Evolutionary conservation across 139 green algal species (phyloP).

Genomic region (Asterochloris erici): DNA sequence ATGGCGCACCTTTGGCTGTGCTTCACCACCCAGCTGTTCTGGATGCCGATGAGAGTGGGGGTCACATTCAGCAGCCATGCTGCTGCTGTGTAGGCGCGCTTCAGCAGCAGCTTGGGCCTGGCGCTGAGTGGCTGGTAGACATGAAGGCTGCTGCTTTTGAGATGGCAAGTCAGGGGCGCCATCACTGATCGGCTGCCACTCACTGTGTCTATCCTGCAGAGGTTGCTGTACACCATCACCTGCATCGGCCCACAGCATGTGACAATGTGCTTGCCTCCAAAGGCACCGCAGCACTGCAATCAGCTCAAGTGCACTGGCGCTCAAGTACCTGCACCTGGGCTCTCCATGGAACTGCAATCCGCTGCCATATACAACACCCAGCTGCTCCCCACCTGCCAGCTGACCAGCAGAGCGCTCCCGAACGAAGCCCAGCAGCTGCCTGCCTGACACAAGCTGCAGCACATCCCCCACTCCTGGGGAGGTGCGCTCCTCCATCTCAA

Average conservation of each 20-base stretch:
- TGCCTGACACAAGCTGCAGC: conserved; percentile 35
- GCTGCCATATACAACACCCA: background rate
- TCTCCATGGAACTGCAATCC: background rate
- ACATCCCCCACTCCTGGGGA: conserved; percentile 22
- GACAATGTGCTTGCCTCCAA: background rate
- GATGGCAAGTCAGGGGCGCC: background rate
- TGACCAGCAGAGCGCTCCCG: conserved; percentile 18
- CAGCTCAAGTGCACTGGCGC: background rate
- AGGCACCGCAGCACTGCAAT: background rate
- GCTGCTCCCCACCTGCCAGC: conserved; percentile 3
- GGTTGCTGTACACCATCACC: background rate
- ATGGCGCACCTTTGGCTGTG: too few relatives aligned
- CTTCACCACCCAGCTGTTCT: too few relatives aligned
- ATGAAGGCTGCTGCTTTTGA: background rate
- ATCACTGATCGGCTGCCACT: background rate
- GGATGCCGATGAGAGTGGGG: background rate
- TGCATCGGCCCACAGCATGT: background rate
- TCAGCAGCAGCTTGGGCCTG: background rate
- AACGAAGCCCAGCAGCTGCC: conserved; percentile 33
- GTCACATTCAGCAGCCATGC: background rate
- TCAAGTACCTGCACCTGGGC: background rate
- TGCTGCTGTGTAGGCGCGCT: background rate
- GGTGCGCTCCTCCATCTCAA: conserved; percentile 40
- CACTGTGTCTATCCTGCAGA: background rate
- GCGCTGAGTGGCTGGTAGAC: background rate